These are phyloP conservation scores for Mortierella sp. DNA, from an alignment of 371 early-diverging fungal genomes.

Conservation along the genomic window DNA sequence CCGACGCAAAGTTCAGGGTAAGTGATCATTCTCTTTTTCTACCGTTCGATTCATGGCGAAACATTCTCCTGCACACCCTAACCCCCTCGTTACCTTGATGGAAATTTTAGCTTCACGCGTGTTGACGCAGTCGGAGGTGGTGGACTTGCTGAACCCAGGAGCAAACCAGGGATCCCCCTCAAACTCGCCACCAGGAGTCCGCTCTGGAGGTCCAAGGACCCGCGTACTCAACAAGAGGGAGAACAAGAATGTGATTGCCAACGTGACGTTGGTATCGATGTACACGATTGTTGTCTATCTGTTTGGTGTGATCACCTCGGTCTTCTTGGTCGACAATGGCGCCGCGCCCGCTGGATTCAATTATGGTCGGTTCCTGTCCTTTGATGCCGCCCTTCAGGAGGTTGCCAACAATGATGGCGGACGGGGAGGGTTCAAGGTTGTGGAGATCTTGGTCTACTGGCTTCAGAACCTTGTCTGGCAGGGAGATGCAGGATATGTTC, in stretches of 20 bases:
- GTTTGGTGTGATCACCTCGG: constrained; percentile 50
- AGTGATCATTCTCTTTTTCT: not conserved
- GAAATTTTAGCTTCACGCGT: constrained; percentile 33
- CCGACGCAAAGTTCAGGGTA: constrained; percentile 44
- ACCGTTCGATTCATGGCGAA: not conserved
- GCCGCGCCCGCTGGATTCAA: constrained; percentile 25
- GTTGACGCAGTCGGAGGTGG: constrained; percentile 31
- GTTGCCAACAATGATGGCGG: constrained; percentile 28
- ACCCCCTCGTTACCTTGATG: not conserved
- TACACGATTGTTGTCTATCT: constrained; percentile 54
- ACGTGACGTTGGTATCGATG: constrained; percentile 51
- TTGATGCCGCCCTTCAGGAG: constrained; percentile 48
- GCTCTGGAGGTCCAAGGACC: constrained; percentile 9
- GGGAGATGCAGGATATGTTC: constrained; percentile 41
- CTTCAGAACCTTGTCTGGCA: constrained; percentile 54
- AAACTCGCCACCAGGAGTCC: constrained; percentile 11
- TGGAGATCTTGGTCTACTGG: constrained; percentile 51
- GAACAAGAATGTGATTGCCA: constrained; percentile 42
- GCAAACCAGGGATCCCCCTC: not conserved
- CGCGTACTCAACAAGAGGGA: constrained; percentile 28
- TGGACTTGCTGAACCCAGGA: constrained; percentile 29
- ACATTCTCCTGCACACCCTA: not conserved
- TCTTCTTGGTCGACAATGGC: constrained; percentile 53
- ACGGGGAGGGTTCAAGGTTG: constrained; percentile 39
- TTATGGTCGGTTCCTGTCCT: constrained; percentile 34